Evolutionary conservation across 176 grass and related monocot species (phyloP).

Genomic region (Neostapfia colusana): DNA sequence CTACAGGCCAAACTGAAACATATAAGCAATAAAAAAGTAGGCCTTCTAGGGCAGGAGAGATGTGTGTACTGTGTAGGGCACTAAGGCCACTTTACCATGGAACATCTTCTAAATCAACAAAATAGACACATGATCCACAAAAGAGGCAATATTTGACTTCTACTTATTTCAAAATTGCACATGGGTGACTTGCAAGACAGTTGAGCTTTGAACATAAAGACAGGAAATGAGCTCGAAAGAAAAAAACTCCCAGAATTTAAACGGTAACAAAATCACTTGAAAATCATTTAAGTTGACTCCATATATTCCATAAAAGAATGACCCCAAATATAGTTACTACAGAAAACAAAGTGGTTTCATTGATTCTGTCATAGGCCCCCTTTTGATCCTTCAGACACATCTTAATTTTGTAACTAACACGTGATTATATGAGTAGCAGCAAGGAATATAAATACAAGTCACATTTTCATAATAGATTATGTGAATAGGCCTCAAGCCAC

Average conservation of each 20-base stretch:
- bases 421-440: neutral
- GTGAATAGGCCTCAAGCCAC: neutral
- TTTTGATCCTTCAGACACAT: neutral
- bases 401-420: neutral
- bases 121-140: neutral
- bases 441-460: slow-evolving; percentile 20
- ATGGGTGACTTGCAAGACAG: slow-evolving; percentile 14
- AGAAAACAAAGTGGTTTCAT: too few species aligned
- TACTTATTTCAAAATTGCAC: neutral
- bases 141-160: neutral
- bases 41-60: neutral
- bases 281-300: too few species aligned
- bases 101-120: neutral
- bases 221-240: neutral
- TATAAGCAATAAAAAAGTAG: neutral
- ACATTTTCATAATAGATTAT: neutral
- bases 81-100: neutral
- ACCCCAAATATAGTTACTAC: too few species aligned
- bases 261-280: too few species aligned
- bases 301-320: too few species aligned
- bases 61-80: neutral
- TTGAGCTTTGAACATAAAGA: neutral
- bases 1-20: too few species aligned
- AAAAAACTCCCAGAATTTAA: slow-evolving; percentile 4
- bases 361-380: neutral